phyloP scores from a whole-genome alignment of 805 yeast species.

The Wickerhamiella siamensis region DNA sequence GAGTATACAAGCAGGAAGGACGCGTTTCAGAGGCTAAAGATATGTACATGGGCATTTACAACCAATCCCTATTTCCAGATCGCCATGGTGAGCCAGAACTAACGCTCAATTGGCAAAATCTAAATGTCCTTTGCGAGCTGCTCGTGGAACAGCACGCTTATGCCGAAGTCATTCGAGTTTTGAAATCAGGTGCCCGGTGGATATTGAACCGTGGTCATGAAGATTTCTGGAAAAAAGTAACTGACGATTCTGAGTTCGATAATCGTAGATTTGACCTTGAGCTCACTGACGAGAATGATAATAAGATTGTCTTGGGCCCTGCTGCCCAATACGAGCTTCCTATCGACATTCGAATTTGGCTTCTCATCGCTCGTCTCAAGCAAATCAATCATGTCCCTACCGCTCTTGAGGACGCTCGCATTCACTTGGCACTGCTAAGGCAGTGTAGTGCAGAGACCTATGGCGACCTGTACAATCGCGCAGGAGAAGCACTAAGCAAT shows the following conservation, averaged over 20 bases:
- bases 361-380: constrained; percentile 61
- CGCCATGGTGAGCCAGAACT: constrained; percentile 19
- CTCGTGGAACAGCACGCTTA: constrained; percentile 34
- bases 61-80: constrained; percentile 11
- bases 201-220: constrained; percentile 54
- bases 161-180: constrained; percentile 32
- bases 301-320: not conserved
- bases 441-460: constrained; percentile 36
- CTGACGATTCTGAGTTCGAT: constrained; percentile 76
- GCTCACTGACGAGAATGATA: not conserved
- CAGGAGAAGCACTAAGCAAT: constrained; percentile 59
- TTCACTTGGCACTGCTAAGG: constrained; percentile 47
- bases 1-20: constrained; percentile 13
- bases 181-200: constrained; percentile 71
- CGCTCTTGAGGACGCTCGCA: constrained; percentile 52
- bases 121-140: constrained; percentile 71
- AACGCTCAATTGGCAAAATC: constrained; percentile 71
- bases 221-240: constrained; percentile 47
- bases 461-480: constrained; percentile 59
- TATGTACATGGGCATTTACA: constrained; percentile 14
- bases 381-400: constrained; percentile 26
- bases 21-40: constrained; percentile 11
- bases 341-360: constrained; percentile 70
- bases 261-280: constrained; percentile 33
- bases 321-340: constrained; percentile 39